These are phyloP conservation scores for Salix dunnii DNA, from an alignment of 345 rosid species.

Conservation along the genomic window DNA sequence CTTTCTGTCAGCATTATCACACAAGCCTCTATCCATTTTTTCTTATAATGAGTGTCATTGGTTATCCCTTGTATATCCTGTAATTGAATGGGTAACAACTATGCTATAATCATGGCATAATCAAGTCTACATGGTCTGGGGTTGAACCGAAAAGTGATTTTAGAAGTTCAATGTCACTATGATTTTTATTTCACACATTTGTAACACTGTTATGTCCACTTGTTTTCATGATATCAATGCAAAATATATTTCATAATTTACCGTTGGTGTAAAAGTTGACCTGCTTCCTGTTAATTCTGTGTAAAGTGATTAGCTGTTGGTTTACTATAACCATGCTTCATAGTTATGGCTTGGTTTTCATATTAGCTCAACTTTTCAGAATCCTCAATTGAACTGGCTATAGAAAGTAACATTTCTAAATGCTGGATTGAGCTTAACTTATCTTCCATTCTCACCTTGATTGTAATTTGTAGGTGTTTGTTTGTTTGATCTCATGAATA, in stretches of 20 bases:
- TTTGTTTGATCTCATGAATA: neutral
- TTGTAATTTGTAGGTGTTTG: neutral
- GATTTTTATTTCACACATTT: neutral
- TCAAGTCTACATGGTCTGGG: neutral
- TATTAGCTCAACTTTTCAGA: neutral
- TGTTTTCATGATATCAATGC: neutral
- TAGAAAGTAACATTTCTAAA: neutral
- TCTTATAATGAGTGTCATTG: neutral
- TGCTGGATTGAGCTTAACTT: neutral
- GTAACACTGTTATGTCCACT: neutral
- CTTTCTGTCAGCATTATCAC: neutral
- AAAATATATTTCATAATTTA: neutral
- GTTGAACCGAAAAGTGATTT: neutral
- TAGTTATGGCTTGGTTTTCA: neutral
- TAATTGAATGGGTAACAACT: neutral
- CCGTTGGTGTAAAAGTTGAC: neutral
- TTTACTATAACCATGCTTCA: neutral
- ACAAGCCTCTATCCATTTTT: neutral
- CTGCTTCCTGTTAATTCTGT: neutral
- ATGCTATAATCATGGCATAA: neutral
- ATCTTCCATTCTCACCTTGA: neutral
- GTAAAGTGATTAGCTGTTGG: neutral
- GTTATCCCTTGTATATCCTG: neutral
- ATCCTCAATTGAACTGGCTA: neutral
- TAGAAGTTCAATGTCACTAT: neutral